Percentiles rank a stretch among this genome's conserved stretches.
Conservation (phyloP, 73 alveolate species). For the Paramecium tetraurelia region DNA sequence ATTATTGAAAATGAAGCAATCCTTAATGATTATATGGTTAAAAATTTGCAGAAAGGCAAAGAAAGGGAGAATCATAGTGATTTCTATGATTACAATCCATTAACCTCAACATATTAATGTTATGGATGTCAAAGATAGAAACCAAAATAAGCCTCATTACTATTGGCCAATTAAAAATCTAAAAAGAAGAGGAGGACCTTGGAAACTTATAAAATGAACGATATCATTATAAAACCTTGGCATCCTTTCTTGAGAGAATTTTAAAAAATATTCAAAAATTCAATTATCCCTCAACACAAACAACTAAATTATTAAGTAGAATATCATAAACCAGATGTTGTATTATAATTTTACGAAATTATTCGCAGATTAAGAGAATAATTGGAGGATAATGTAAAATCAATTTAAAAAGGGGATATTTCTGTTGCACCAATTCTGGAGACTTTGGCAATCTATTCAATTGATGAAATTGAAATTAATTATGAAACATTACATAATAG, state of each 20-base stretch:
- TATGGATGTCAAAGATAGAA: not conserved
- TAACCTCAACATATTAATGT: slow-evolving; percentile 9
- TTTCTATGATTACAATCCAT: slow-evolving; percentile 2
- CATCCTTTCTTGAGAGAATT: slow-evolving; percentile 46
- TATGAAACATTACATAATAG: not conserved
- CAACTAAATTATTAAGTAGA: not conserved
- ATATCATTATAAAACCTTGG: slow-evolving; percentile 38
- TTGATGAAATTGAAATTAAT: not conserved
- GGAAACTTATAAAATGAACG: not conserved
- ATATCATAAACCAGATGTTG: not conserved
- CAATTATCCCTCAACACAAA: not conserved
- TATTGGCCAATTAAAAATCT: not conserved
- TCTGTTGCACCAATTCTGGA: not conserved
- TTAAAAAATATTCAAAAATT: slow-evolving; percentile 1
- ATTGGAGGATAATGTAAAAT: not conserved
- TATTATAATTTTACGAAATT: not conserved
- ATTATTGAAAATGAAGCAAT: not conserved
- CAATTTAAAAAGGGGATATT: not conserved
- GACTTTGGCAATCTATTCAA: not conserved
- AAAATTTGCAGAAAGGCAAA: not conserved
- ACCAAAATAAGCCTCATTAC: not conserved
- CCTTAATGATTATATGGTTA: not conserved
- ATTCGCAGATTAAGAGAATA: slow-evolving; percentile 1
- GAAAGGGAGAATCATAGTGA: not conserved
- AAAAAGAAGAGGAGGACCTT: not conserved